Evolutionary conservation across 345 rosid genomes (phyloP), one percentile per base, ranked within the genome.

Genomic region (Populus alba): DNA sequence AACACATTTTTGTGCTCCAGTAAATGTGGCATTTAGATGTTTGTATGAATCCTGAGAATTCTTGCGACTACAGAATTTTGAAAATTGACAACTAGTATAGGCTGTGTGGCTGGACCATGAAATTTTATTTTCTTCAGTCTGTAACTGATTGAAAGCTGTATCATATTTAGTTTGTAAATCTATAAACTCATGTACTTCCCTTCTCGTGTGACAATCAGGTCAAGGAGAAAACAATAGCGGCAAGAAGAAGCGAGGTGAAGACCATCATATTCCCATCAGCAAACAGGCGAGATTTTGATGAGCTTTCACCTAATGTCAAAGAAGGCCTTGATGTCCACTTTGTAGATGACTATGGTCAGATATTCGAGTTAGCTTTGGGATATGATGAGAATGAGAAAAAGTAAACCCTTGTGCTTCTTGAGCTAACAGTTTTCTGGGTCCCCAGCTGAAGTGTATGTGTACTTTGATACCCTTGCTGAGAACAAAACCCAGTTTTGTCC

Each of bases 271-370:
- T 97, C 88, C 99, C 99, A 6, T 85, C 91, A 68, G 98, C 97
- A 0, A 92, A 97, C 87, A 83, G 97, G 78, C 89, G 97, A 84
- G 98, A 97, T 81, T 97, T 86, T 13, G 98, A 97, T 57, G 99
- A 97, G 85, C 96, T 97, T 35, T 88, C 97, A 1, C 79, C 85
- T 37, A 94, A 97, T 66, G 97, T 94, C 31, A 97, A 91, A 77
- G 95, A 94, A 86, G 98, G 99, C 68, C 88, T 94, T 35, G 95
- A 96, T 41, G 99, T 92, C 57, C 97, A 96, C 86, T 96, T 96
- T 70, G 98, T 92, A 6, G 94, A 92, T 65, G 86, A 90, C 29
- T 96, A 91, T 78, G 83, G 72, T 72, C 90, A 91, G 85, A 91
- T 96, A 83, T 88, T 85, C 5, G 68, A 84, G 37, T 75, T 92